These are phyloP conservation scores for Oenanthe javanica DNA, from an alignment of 140 eudicot genomes.

Conservation along the genomic window DNA sequence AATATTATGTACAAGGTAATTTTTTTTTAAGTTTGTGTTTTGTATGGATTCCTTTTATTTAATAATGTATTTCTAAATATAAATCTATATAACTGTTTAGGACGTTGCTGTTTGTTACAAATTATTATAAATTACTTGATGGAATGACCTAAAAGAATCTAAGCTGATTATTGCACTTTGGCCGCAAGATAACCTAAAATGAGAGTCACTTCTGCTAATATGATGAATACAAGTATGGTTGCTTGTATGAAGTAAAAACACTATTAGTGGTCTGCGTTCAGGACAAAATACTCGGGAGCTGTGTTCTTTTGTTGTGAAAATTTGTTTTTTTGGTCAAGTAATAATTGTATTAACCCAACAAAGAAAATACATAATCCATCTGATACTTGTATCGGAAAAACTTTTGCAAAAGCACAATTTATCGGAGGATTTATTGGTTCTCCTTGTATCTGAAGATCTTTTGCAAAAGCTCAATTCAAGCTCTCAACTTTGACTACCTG, in stretches of 20 bases:
- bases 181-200: not conserved
- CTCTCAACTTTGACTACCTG: not conserved
- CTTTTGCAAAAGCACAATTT: not conserved
- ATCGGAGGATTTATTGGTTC: not conserved
- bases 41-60: not conserved
- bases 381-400: not conserved
- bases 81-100: not conserved
- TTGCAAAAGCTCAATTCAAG: not conserved
- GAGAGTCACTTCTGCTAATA: not conserved
- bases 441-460: not conserved
- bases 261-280: not conserved
- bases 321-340: not conserved
- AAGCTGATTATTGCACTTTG: not conserved
- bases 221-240: not conserved
- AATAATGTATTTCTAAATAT: not conserved
- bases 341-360: too few relatives aligned
- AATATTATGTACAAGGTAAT: not conserved
- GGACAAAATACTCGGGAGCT: not conserved
- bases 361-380: too few relatives aligned
- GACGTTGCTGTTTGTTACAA: not conserved
- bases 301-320: not conserved
- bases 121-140: not conserved
- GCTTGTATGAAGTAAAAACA: not conserved
- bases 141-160: not conserved
- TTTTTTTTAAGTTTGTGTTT: not conserved